These are phyloP conservation scores for Coniochaeta sp. DNA, from an alignment of 2,329 filamentous ascomycete species.

Conservation along the genomic window DNA sequence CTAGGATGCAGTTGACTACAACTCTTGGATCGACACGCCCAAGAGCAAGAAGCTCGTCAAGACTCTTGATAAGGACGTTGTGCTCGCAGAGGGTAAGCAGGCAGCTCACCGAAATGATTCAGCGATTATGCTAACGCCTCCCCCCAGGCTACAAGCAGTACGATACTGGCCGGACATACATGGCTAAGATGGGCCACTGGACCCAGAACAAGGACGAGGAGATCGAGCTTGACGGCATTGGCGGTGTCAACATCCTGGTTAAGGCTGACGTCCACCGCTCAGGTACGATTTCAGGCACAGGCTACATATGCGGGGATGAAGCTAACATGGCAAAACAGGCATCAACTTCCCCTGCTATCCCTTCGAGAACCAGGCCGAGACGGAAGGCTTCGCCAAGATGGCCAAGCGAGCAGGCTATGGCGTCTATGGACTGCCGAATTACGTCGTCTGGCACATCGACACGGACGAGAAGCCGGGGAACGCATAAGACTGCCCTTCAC, in stretches of 20 bases:
- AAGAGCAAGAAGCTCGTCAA: constrained; percentile 70
- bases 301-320: constrained; percentile 12
- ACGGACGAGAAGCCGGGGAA: constrained; percentile 93
- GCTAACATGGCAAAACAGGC: constrained; percentile 43
- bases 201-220: constrained; percentile 86
- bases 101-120: background rate
- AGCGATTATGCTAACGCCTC: constrained; percentile 8
- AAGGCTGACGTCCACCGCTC: constrained; percentile 97
- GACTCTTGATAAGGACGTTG: constrained; percentile 67
- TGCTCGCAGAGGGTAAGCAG: constrained; percentile 77
- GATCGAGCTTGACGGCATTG: constrained; percentile 88
- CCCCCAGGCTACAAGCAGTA: constrained; percentile 79
- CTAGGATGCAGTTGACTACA: constrained; percentile 81
- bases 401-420: constrained; percentile 91
- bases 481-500: constrained; percentile 27
- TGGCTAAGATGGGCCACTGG: constrained; percentile 90
- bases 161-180: constrained; percentile 81
- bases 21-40: constrained; percentile 95
- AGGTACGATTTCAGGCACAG: constrained; percentile 46
- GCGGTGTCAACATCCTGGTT: constrained; percentile 93
- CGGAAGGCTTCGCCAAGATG: constrained; percentile 98
- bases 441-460: constrained; percentile 98
- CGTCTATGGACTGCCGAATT: constrained; percentile 90
- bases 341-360: constrained; percentile 97
- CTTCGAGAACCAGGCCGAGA: constrained; percentile 98